Evolutionary conservation across 352 stramenopile species (phyloP), one percentile per base, ranked within the genome.

Genomic region (Thraustotheca clavata): DNA sequence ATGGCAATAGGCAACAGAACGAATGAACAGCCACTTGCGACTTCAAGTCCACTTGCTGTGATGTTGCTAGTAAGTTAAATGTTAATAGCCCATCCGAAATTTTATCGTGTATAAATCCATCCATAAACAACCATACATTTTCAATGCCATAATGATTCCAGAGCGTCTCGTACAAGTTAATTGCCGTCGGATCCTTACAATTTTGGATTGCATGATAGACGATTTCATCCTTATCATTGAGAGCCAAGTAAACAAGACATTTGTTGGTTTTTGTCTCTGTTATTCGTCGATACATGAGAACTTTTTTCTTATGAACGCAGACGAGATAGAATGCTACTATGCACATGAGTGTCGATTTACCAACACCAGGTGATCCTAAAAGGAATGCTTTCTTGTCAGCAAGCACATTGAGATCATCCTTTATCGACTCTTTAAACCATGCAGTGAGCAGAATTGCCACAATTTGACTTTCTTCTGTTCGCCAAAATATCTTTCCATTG

Each of bases 271-370:
- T 24, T 8, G 27, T 2, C 47, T 50, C 54, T 1, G 11, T 49
- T 57, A 74, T 62, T 65, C 39, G 40, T 59, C 70, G 54, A 41
- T 73, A 76, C 14, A 73, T 47, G 38, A 73, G 27, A 27, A 73
- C 59, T 60, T 70, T 73, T n/a, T 73, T 76, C 36, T 73, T 73
- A 66, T 62, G 50, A 47, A 67, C 67, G 18, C 73, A 61, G 4
- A 71, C 70, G 38, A 71, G 43, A 55, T 73, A 62, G 43, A 75
- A 73, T 4, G 67, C 62, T 59, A 75, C 40, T 36, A 75, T 20
- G 20, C 67, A 75, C 62, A 71, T 59, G 43, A 75, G 16, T 31
- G 49, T 73, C 55, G 67, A 75, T 67, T 75, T 75, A 59, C 67
- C 67, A 1, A 69, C 62, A 2, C 70, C 69, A 32, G 52, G 39